These are phyloP conservation scores for Ophiostoma pallidulum DNA, from an alignment of 2,329 filamentous ascomycete species.

Conservation along the genomic window DNA sequence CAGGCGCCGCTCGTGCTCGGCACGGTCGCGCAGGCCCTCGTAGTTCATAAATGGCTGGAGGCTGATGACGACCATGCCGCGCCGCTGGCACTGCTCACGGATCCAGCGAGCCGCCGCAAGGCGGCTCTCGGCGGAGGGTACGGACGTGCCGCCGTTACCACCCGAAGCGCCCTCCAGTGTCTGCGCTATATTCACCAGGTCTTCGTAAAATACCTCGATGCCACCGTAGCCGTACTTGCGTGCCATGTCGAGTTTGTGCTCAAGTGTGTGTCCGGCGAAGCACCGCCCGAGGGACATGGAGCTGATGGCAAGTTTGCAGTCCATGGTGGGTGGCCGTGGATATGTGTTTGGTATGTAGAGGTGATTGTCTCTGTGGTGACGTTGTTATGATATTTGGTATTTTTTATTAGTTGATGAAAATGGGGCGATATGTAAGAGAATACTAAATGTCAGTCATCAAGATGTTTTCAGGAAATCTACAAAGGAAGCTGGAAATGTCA, in stretches of 20 bases:
- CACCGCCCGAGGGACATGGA: constrained; percentile 15
- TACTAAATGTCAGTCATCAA: too few species aligned
- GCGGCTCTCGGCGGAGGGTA: neutral
- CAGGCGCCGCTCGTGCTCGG: constrained; percentile 40
- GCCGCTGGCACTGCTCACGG: constrained; percentile 34
- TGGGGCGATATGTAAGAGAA: too few species aligned
- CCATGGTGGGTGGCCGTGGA: constrained; percentile 7
- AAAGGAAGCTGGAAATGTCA: too few species aligned
- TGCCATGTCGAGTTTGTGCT: constrained; percentile 10
- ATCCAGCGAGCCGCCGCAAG: constrained; percentile 38
- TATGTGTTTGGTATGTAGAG: neutral
- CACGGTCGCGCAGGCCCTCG: constrained; percentile 48
- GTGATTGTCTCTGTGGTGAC: too few species aligned
- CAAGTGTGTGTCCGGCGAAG: constrained; percentile 13
- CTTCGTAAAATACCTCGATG: constrained; percentile 55
- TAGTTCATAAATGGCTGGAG: constrained; percentile 57
- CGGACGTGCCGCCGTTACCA: neutral
- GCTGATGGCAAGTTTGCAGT: constrained; percentile 15
- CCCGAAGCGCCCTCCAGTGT: constrained; percentile 22
- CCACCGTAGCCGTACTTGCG: constrained; percentile 35
- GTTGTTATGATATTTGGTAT: too few species aligned
- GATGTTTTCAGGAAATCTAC: too few species aligned
- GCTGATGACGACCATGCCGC: constrained; percentile 38
- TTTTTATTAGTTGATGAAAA: too few species aligned
- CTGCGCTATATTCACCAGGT: constrained; percentile 42